Conservation (phyloP, 331 rosid genomes). For the Stylosanthes scabra region DNA sequence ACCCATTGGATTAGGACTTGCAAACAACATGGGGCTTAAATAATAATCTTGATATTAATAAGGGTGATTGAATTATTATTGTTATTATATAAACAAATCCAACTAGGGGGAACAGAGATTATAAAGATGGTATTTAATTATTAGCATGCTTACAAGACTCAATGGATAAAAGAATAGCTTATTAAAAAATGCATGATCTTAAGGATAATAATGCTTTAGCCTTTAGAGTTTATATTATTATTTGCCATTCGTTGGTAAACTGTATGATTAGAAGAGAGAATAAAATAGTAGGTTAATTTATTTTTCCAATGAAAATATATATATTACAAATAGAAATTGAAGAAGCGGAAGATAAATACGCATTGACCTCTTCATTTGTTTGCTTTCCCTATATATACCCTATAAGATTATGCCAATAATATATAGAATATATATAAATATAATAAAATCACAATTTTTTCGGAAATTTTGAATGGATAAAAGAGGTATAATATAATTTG, state of each 20-base stretch:
- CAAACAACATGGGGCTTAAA: slow-evolving; percentile 34
- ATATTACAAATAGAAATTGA: not conserved
- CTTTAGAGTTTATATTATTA: no score
- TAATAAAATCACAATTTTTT: no score
- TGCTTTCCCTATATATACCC: slow-evolving; percentile 33
- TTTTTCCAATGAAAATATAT: slow-evolving; percentile 29
- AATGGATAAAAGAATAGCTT: slow-evolving; percentile 41
- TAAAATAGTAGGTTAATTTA: slow-evolving; percentile 3
- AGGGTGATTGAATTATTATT: slow-evolving; percentile 18
- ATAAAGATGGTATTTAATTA: slow-evolving; percentile 33
- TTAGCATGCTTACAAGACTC: slow-evolving; percentile 37
- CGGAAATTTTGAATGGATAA: no score
- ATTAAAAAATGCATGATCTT: slow-evolving; percentile 19
- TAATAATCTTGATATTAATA: slow-evolving; percentile 27
- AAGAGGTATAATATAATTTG: no score
- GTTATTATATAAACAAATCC: slow-evolving; percentile 46
- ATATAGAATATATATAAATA: slow-evolving; percentile 26
- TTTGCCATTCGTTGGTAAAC: slow-evolving; percentile 33
- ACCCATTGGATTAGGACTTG: slow-evolving; percentile 49
- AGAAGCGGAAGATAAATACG: slow-evolving; percentile 33
- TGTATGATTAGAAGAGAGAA: slow-evolving; percentile 7
- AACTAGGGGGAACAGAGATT: slow-evolving; percentile 48
- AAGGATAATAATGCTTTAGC: slow-evolving; percentile 45
- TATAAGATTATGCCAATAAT: slow-evolving; percentile 41
- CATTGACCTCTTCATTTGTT: slow-evolving; percentile 70